phyloP scores from a whole-genome alignment of 2,329 filamentous ascomycete species.

The Penicillium sp. region DNA sequence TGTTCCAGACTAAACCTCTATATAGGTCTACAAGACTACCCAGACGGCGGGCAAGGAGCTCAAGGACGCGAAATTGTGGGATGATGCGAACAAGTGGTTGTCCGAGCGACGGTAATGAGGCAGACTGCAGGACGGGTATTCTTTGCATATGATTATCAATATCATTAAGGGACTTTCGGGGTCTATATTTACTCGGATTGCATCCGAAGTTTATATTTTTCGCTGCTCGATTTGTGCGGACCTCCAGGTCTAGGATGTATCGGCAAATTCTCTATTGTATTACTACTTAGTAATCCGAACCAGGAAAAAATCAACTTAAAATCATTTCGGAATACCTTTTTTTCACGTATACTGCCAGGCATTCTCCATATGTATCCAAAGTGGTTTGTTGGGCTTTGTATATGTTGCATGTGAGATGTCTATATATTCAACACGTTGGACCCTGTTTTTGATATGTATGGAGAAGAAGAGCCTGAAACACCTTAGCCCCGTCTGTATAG shows the following conservation, averaged over 20 bases:
- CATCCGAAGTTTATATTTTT: constrained; percentile 7
- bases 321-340: too few relatives aligned
- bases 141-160: constrained; percentile 1
- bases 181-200: constrained; percentile 8
- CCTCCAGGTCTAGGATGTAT: constrained; percentile 3
- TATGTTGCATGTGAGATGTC: neutral
- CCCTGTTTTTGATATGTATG: neutral
- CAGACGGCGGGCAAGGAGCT: constrained; percentile 55
- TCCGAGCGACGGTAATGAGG: constrained; percentile 36
- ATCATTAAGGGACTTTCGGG: constrained; percentile 8
- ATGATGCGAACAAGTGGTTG: constrained; percentile 62
- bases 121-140: neutral
- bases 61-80: constrained; percentile 56
- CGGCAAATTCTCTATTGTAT: constrained; percentile 21
- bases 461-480: neutral
- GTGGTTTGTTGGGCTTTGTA: too few relatives aligned
- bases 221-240: constrained; percentile 6
- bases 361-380: too few relatives aligned
- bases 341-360: too few relatives aligned
- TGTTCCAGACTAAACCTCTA: constrained; percentile 5
- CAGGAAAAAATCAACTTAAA: constrained; percentile 6
- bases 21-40: constrained; percentile 58
- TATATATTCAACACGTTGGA: neutral
- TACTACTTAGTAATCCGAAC: constrained; percentile 24
- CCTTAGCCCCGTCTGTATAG: too few relatives aligned